phyloP scores from a whole-genome alignment of 306 rosid genomes.

The Trichosanthes cucumerina region DNA sequence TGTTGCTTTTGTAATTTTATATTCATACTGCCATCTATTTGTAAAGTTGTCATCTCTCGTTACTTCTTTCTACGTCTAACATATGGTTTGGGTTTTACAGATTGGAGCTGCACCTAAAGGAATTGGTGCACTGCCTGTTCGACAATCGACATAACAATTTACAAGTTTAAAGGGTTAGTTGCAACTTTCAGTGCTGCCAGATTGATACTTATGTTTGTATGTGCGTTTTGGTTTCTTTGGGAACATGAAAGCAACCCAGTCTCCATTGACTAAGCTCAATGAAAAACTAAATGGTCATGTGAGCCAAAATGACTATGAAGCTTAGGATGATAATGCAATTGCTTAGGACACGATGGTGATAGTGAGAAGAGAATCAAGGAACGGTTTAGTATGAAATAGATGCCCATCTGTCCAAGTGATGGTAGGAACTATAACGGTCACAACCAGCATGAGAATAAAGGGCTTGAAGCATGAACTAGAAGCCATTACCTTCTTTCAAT shows the following conservation, averaged over 20 bases:
- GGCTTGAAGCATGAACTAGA: conserved; percentile 33
- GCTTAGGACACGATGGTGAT: neutral
- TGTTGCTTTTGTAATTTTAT: neutral
- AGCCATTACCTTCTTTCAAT: neutral
- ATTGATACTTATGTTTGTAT: neutral
- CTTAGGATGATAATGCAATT: conserved; percentile 32
- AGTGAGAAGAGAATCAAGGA: conserved; percentile 11
- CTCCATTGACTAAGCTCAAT: conserved; percentile 29
- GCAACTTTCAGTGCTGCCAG: neutral
- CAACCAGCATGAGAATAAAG: conserved; percentile 38
- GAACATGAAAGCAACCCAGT: neutral
- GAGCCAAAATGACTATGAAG: conserved; percentile 43
- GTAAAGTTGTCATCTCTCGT: neutral
- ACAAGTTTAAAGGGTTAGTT: conserved; percentile 13
- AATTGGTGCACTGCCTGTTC: conserved; percentile 3
- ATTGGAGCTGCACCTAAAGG: conserved; percentile 9
- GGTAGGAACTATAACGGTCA: conserved; percentile 33
- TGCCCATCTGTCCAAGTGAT: conserved; percentile 20
- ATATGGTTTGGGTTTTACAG: conserved; percentile 12
- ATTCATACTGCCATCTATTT: neutral
- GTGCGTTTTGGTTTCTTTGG: neutral
- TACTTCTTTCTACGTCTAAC: neutral
- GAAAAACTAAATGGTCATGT: conserved; percentile 20
- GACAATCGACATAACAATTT: neutral
- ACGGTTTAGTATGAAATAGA: conserved; percentile 23